Conservation (phyloP, 768 basidiomycete genomes). For the Gloeostereum incarnatum region DNA sequence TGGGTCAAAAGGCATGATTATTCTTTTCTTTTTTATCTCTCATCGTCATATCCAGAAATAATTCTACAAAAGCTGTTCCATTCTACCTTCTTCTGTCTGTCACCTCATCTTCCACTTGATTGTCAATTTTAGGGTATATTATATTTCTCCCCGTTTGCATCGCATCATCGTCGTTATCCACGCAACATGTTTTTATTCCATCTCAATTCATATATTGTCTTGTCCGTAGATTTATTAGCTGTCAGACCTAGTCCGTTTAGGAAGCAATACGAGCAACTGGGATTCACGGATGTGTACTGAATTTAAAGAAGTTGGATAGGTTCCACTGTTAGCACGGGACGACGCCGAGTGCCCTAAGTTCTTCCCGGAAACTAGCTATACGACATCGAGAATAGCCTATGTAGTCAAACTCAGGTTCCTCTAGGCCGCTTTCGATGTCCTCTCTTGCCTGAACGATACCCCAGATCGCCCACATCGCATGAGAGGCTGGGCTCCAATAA, state of each 20-base stretch:
- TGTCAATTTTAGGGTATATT: slow-evolving; percentile 30
- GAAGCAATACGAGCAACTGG: no score
- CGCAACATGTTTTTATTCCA: slow-evolving; percentile 40
- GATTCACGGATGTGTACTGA: no score
- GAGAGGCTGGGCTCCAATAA: slow-evolving; percentile 85
- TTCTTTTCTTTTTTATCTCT: slow-evolving; percentile 9
- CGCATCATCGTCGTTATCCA: slow-evolving; percentile 19
- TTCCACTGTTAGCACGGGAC: no score
- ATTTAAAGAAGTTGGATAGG: no score
- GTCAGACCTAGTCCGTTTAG: no score
- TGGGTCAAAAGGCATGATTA: no score
- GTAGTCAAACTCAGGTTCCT: slow-evolving; percentile 83
- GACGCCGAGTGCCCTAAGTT: slow-evolving; percentile 41
- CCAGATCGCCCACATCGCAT: slow-evolving; percentile 94
- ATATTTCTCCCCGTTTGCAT: slow-evolving; percentile 25
- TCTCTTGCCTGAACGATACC: slow-evolving; percentile 86
- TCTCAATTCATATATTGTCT: slow-evolving; percentile 24
- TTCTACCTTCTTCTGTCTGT: slow-evolving; percentile 16
- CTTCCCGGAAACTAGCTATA: slow-evolving; percentile 53
- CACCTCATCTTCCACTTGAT: slow-evolving; percentile 25
- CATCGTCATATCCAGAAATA: background rate
- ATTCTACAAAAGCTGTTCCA: slow-evolving; percentile 3
- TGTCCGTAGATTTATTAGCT: slow-evolving; percentile 13
- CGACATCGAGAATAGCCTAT: slow-evolving; percentile 69
- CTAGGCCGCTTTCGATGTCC: slow-evolving; percentile 47